phyloP scores from a whole-genome alignment of 345 rosid species.

The Eucalyptus cloeziana region DNA sequence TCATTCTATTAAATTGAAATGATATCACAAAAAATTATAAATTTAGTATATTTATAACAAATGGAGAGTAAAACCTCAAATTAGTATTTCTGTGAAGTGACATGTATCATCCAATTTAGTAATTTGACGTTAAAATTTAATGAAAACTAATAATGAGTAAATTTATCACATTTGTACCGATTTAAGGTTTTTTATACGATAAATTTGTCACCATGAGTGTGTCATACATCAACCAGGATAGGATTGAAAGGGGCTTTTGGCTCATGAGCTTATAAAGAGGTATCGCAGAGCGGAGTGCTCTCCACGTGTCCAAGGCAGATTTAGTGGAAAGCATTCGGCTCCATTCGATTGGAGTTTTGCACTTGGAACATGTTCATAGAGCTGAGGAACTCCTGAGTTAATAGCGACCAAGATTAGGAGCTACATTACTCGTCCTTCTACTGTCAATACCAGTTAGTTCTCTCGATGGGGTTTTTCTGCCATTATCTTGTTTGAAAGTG shows the following conservation, averaged over 20 bases:
- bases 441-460: background rate
- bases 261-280: background rate
- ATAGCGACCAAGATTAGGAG: background rate
- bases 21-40: too few species aligned
- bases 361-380: too few species aligned
- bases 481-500: rapidly evolving
- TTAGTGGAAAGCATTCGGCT: background rate
- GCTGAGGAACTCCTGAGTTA: background rate
- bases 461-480: too few species aligned
- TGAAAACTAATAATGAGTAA: rapidly evolving
- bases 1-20: too few species aligned
- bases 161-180: rapidly evolving
- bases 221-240: background rate
- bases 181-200: rapidly evolving
- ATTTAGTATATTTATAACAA: too few species aligned
- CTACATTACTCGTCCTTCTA: background rate
- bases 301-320: background rate
- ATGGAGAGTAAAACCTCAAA: rapidly evolving
- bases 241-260: background rate
- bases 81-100: rapidly evolving
- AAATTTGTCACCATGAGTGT: rapidly evolving
- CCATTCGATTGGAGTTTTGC: background rate
- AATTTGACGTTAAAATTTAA: rapidly evolving
- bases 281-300: background rate
- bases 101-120: rapidly evolving